Conservation (phyloP, 371 early-diverging fungal genomes). For the Haplosporangium sp. region DNA sequence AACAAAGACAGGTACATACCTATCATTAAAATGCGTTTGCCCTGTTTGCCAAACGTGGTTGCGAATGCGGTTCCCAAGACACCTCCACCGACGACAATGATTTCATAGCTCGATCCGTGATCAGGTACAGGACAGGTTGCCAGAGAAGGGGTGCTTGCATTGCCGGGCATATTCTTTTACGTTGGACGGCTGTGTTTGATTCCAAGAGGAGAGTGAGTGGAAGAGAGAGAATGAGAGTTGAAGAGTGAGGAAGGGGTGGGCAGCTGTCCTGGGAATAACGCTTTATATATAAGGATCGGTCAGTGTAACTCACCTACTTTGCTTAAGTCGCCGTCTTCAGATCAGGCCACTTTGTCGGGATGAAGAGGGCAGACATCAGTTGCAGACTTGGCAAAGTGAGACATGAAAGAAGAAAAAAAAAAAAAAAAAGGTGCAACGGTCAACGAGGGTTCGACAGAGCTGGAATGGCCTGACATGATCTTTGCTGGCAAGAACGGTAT, state of each 20-base stretch:
- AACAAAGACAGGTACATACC: constrained; percentile 48
- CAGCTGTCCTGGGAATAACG: background rate
- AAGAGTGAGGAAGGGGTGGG: too few species aligned
- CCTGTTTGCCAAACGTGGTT: constrained; percentile 74
- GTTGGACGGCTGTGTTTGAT: background rate
- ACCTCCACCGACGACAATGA: constrained; percentile 92
- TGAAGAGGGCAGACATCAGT: too few species aligned
- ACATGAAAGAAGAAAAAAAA: background rate
- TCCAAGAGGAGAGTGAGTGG: background rate
- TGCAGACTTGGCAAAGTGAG: background rate
- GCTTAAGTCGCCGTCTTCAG: background rate
- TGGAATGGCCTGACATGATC: too few species aligned
- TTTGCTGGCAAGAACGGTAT: too few species aligned
- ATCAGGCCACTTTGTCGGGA: background rate
- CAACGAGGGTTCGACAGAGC: too few species aligned
- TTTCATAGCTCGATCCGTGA: constrained; percentile 63
- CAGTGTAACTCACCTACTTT: too few species aligned
- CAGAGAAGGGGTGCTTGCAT: constrained; percentile 7
- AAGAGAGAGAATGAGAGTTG: background rate
- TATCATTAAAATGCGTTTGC: constrained; percentile 77
- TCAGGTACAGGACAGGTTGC: constrained; percentile 27
- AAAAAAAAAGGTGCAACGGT: too few species aligned
- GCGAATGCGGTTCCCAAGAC: constrained; percentile 90
- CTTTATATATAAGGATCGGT: background rate
- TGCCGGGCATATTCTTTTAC: constrained; percentile 15